These are phyloP conservation scores for Piper longum DNA, from an alignment of 164 flowering plant genomes.

Conservation along the genomic window DNA sequence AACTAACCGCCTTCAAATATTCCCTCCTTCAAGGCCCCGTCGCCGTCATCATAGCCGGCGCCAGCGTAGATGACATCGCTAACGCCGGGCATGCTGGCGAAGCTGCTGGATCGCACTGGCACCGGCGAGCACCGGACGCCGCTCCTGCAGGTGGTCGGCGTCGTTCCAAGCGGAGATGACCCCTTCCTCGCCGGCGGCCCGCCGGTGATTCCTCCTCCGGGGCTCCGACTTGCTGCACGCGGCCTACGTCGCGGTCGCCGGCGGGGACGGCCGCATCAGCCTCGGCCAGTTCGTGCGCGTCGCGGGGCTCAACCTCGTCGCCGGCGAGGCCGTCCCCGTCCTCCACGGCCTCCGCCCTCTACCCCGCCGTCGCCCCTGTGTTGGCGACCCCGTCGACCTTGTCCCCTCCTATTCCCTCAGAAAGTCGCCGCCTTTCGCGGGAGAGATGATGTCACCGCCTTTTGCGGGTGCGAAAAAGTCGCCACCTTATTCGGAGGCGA, in stretches of 20 bases:
- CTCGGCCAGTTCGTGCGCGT: slow-evolving; percentile 54
- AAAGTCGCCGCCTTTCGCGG: background rate
- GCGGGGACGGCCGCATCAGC: slow-evolving; percentile 42
- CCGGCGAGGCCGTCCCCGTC: slow-evolving; percentile 40
- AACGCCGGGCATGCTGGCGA: slow-evolving; percentile 31
- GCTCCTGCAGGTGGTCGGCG: slow-evolving; percentile 42
- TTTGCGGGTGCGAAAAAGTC: background rate
- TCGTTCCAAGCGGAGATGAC: slow-evolving; percentile 31
- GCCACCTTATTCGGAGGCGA: background rate
- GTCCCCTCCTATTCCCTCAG: slow-evolving; percentile 24
- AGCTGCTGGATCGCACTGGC: slow-evolving; percentile 36
- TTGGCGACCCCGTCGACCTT: slow-evolving; percentile 44
- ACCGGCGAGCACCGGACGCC: slow-evolving; percentile 45
- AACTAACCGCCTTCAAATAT: background rate
- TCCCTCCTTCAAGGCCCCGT: slow-evolving; percentile 10
- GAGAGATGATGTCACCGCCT: no score
- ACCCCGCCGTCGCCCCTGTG: slow-evolving; percentile 32
- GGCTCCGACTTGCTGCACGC: slow-evolving; percentile 55
- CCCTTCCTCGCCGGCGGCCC: slow-evolving; percentile 19
- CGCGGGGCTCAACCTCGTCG: slow-evolving; percentile 35
- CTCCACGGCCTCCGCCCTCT: slow-evolving; percentile 39
- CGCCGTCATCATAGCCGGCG: slow-evolving; percentile 32
- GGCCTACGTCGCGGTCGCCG: slow-evolving; percentile 39
- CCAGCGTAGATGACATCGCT: slow-evolving; percentile 29
- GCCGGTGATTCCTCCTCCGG: slow-evolving; percentile 36